phyloP scores from a whole-genome alignment of 202 grass and related monocot genomes.

The Carex arenaria region DNA sequence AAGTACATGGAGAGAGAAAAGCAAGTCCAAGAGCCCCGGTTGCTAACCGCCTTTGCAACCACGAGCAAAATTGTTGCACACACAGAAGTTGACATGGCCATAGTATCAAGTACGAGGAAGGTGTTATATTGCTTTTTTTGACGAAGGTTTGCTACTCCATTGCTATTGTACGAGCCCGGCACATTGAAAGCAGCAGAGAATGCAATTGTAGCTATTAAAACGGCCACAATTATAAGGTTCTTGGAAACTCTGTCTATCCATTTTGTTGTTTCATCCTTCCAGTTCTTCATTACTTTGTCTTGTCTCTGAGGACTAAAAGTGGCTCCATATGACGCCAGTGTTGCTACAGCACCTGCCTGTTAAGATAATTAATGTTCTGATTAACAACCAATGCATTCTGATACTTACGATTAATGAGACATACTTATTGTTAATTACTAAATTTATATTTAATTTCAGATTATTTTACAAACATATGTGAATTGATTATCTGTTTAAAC shows the following conservation, averaged over 20 bases:
- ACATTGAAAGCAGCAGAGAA: constrained; percentile 24
- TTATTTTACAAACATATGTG: too few species aligned
- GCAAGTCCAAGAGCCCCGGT: neutral
- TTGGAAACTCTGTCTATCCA: constrained; percentile 3
- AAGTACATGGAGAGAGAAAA: neutral
- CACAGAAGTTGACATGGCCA: neutral
- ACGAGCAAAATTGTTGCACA: neutral
- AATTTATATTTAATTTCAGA: too few species aligned
- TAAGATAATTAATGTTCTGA: neutral
- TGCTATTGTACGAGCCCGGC: neutral
- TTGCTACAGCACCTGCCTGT: neutral
- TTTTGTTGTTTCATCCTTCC: neutral
- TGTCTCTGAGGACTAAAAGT: neutral
- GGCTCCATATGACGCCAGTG: neutral
- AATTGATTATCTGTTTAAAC: too few species aligned
- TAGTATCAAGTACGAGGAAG: neutral
- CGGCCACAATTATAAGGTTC: neutral
- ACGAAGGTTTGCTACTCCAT: neutral
- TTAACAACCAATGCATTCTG: too few species aligned
- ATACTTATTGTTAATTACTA: too few species aligned
- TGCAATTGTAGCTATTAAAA: constrained; percentile 7
- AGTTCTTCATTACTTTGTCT: neutral
- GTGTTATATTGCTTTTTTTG: neutral
- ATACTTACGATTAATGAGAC: too few species aligned
- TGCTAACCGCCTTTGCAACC: neutral